phyloP scores from a whole-genome alignment of 345 rosid species.

The Eucalyptus pauciflora region DNA sequence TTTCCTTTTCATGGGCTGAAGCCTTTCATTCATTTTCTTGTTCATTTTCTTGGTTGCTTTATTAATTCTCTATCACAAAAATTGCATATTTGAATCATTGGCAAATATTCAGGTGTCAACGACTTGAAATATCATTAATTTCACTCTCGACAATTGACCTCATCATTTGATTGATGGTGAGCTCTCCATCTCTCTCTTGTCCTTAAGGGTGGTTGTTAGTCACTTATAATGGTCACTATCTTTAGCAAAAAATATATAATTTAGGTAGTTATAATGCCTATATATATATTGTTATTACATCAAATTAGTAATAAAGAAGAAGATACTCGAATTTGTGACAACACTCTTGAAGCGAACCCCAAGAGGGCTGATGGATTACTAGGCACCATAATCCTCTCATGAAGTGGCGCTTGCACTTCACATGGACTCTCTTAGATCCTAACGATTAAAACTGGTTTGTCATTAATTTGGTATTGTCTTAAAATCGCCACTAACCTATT shows the following conservation, averaged over 20 bases:
- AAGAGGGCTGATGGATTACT: not conserved
- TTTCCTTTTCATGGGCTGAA: too few species aligned
- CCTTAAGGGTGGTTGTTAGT: not conserved
- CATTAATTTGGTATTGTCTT: not conserved
- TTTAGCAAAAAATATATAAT: not conserved
- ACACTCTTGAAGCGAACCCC: rapidly evolving
- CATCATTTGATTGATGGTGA: not conserved
- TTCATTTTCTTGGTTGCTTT: too few species aligned
- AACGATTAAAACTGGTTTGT: rapidly evolving
- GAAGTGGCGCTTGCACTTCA: not conserved
- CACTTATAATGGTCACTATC: not conserved
- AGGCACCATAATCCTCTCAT: rapidly evolving
- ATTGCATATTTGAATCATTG: too few species aligned
- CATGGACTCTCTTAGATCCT: rapidly evolving
- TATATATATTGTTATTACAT: not conserved
- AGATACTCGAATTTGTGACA: not conserved
- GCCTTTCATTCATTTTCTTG: too few species aligned
- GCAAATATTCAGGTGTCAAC: rapidly evolving
- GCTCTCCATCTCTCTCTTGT: not conserved
- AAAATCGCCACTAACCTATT: not conserved
- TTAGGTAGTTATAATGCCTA: too few species aligned
- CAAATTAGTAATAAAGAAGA: not conserved
- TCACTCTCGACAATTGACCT: not conserved
- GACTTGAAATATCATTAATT: not conserved
- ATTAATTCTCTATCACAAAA: too few species aligned